These are phyloP conservation scores for Staphylotrichum longicolle DNA, from an alignment of 495 filamentous ascomycete species.

Conservation along the genomic window DNA sequence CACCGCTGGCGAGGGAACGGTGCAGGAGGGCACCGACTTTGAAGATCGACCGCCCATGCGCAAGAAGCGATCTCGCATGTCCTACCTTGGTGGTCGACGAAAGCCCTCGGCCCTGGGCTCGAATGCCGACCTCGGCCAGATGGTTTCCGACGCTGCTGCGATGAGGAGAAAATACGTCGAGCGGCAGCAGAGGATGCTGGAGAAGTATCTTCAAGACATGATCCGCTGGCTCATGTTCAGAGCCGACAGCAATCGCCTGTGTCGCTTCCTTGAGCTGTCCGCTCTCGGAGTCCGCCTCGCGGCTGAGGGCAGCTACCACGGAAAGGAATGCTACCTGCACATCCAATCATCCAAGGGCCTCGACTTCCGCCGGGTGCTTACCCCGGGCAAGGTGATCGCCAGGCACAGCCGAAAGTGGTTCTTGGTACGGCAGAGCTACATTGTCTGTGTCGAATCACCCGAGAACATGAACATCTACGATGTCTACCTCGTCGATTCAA, in stretches of 20 bases:
- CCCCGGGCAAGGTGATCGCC: slow-evolving; percentile 68
- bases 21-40: slow-evolving; percentile 42
- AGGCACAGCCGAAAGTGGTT: slow-evolving; percentile 96
- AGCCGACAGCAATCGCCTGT: slow-evolving; percentile 90
- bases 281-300: slow-evolving; percentile 93
- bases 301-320: slow-evolving; percentile 93
- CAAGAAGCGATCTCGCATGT: slow-evolving; percentile 68
- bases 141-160: slow-evolving; percentile 29
- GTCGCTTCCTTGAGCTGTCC: slow-evolving; percentile 93
- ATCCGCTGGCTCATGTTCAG: slow-evolving; percentile 94
- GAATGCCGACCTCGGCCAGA: slow-evolving; percentile 27
- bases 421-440: slow-evolving; percentile 92
- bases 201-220: slow-evolving; percentile 90
- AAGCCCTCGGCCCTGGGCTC: slow-evolving; percentile 36
- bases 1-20: slow-evolving; percentile 41
- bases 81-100: slow-evolving; percentile 38
- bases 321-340: slow-evolving; percentile 92
- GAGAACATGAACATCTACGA: slow-evolving; percentile 99
- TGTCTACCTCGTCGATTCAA: slow-evolving; percentile 88
- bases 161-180: slow-evolving; percentile 51
- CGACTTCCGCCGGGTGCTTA: slow-evolving; percentile 80
- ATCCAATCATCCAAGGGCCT: slow-evolving; percentile 89
- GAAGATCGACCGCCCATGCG: slow-evolving; percentile 41
- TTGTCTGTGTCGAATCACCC: slow-evolving; percentile 95
- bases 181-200: slow-evolving; percentile 80